These are phyloP conservation scores for Arxiozyma bovina DNA, from an alignment of 1,139 yeast genomes.

Conservation along the genomic window DNA sequence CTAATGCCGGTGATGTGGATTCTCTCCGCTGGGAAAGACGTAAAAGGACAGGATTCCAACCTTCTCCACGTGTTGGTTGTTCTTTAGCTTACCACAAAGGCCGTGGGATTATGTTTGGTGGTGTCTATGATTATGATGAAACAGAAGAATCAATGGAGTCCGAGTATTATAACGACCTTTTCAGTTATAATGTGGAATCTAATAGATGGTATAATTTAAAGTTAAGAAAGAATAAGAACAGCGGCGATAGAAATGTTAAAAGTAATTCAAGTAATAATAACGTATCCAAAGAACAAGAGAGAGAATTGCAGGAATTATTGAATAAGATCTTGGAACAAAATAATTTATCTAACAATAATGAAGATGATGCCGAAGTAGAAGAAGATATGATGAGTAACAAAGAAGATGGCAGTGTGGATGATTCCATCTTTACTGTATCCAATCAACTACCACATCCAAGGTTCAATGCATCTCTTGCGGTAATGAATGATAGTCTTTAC, in stretches of 20 bases:
- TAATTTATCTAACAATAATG: slow-evolving; percentile 54
- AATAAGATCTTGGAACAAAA: slow-evolving; percentile 66
- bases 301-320: slow-evolving; percentile 74
- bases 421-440: slow-evolving; percentile 40
- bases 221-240: slow-evolving; percentile 46
- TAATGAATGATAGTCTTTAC: slow-evolving; percentile 73
- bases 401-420: slow-evolving; percentile 28
- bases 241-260: slow-evolving; percentile 13
- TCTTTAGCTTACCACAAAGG: slow-evolving; percentile 84
- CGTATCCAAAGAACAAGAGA: slow-evolving; percentile 44
- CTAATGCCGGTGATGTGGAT: slow-evolving; percentile 75
- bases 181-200: slow-evolving; percentile 74
- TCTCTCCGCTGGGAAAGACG: slow-evolving; percentile 82
- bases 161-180: slow-evolving; percentile 69
- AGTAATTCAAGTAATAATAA: slow-evolving; percentile 30
- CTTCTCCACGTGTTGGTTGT: slow-evolving; percentile 91
- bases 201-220: slow-evolving; percentile 82
- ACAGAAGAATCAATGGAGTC: slow-evolving; percentile 89
- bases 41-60: slow-evolving; percentile 80
- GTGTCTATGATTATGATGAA: slow-evolving; percentile 90
- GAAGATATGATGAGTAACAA: slow-evolving; percentile 34
- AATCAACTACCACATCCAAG: slow-evolving; percentile 76
- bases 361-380: slow-evolving; percentile 39
- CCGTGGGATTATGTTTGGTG: slow-evolving; percentile 90
- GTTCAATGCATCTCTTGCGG: slow-evolving; percentile 79